These are phyloP conservation scores for Wallacemonas sp. DNA, from an alignment of 208 protist species.

Conservation along the genomic window DNA sequence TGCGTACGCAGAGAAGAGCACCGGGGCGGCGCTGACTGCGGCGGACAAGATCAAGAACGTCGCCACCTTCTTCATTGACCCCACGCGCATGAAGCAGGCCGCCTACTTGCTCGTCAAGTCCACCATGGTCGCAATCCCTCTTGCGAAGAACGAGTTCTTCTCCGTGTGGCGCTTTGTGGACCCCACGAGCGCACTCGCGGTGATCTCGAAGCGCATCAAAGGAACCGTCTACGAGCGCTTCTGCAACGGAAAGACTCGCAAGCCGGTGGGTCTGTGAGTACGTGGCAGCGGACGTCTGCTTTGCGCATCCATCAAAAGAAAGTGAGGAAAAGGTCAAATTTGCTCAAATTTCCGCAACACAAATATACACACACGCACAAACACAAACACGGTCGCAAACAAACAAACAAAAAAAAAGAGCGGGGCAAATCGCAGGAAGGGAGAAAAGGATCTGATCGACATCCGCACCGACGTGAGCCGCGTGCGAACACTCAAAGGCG, in stretches of 20 bases:
- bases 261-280: slow-evolving; percentile 79
- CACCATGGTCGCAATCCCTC: slow-evolving; percentile 46
- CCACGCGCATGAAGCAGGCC: slow-evolving; percentile 47
- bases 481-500: too few relatives aligned
- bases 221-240: slow-evolving; percentile 48
- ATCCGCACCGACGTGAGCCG: not conserved
- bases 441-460: not conserved
- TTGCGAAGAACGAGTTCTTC: slow-evolving; percentile 78
- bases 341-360: too few relatives aligned
- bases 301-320: too few relatives aligned
- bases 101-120: slow-evolving; percentile 59
- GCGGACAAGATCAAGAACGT: slow-evolving; percentile 47
- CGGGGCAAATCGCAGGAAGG: not conserved
- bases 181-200: slow-evolving; percentile 66
- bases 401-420: slow-evolving; percentile 3
- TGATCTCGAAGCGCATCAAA: slow-evolving; percentile 62
- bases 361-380: not conserved
- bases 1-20: slow-evolving; percentile 21
- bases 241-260: slow-evolving; percentile 59
- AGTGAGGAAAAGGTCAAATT: too few relatives aligned
- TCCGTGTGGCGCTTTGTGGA: slow-evolving; percentile 81
- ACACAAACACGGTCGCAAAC: not conserved
- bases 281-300: too few relatives aligned
- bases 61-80: slow-evolving; percentile 54
- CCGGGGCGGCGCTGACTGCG: slow-evolving; percentile 10